Base-by-base conservation (phyloP, 2,329 filamentous ascomycete genomes). In the Ophiostoma piceae region DNA sequence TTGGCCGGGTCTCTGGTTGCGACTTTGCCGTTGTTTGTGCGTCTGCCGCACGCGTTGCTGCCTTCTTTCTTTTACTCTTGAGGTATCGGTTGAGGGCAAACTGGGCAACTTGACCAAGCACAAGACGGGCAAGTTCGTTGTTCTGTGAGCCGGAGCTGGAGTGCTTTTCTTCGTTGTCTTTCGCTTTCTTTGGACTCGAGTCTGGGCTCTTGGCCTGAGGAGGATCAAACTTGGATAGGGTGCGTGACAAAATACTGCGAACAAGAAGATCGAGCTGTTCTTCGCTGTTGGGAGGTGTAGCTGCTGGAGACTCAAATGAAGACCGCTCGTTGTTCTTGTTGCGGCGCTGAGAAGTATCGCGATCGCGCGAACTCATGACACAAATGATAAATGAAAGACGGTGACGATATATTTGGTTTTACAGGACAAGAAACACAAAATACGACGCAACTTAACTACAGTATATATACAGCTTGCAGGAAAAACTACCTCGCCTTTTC, bases 91-190 rank as follows among this genome's bases (percentile, higher is more conserved):
- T 32, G n/a, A 71, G 29, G 9, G 57, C 68, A 51, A 69, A 70
- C 65, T 71, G 70, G 4, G 70, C 37, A 22, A 67, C 68, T n/a
- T 72, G 70, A 3, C 68, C 67, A n/a, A 72, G 70, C 5, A 72
- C 51, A 12, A 71, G 43, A 2, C 60, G 69, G 16, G 70, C 67
- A 29, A 72, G 67, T 7, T 72, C 71, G 68, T 32, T 70, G 35
- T 47, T 60, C 16, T 43, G 41, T 16, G 43, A 3, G 64, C 41
- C 14, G 12, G 5, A 5, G 16, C 2, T 9, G 7, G 22, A 29
- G 19, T 6, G 35, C 5, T 16, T 35, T 7, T 37, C 19, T 3
- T 39, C 60, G 29, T 29, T 12, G n/a, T n/a, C 35, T 39, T 39
- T 57, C 26, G 51, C 9, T n/a, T 26, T 9, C 35, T 19, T 65